Percentiles rank a stretch among this genome's conserved stretches.
phyloP scores from a whole-genome alignment of 2,329 filamentous ascomycete genomes.

The Pseudodiploospora longispora region DNA sequence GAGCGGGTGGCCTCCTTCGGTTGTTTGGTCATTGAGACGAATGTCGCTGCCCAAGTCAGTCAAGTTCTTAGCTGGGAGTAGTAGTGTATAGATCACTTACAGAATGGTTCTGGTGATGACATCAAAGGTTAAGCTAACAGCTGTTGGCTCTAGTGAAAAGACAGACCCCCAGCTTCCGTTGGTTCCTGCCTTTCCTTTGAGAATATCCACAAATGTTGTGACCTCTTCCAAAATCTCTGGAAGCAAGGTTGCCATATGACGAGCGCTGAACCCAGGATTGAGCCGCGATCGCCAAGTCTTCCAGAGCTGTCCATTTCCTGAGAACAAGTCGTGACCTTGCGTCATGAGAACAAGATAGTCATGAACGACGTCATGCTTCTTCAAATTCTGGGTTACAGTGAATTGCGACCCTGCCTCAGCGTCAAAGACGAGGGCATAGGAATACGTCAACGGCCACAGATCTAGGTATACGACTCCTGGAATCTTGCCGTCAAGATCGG shows the following conservation, averaged over 20 bases:
- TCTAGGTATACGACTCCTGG: neutral
- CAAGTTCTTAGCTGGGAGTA: too few species aligned
- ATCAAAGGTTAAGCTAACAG: neutral
- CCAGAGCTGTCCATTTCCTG: neutral
- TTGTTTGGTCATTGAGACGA: too few species aligned
- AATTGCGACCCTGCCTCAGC: neutral
- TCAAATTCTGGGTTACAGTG: neutral
- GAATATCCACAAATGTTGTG: neutral
- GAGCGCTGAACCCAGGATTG: conserved; percentile 3
- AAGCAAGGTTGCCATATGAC: conserved; percentile 1
- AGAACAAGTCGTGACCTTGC: neutral
- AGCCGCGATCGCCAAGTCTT: conserved; percentile 22
- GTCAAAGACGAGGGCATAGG: conserved; percentile 1
- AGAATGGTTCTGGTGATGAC: neutral
- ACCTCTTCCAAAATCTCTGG: conserved; percentile 1
- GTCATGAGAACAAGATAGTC: neutral
- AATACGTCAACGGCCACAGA: neutral
- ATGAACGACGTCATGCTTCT: neutral
- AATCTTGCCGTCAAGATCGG: too few species aligned
- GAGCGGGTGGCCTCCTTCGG: neutral
- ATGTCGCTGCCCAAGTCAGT: too few species aligned
- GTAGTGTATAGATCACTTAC: neutral
- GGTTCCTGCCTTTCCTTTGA: neutral
- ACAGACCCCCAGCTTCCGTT: neutral
- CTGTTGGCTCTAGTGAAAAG: neutral